These are phyloP conservation scores for Ramaria sp. DNA, from an alignment of 768 basidiomycete species.

Conservation along the genomic window DNA sequence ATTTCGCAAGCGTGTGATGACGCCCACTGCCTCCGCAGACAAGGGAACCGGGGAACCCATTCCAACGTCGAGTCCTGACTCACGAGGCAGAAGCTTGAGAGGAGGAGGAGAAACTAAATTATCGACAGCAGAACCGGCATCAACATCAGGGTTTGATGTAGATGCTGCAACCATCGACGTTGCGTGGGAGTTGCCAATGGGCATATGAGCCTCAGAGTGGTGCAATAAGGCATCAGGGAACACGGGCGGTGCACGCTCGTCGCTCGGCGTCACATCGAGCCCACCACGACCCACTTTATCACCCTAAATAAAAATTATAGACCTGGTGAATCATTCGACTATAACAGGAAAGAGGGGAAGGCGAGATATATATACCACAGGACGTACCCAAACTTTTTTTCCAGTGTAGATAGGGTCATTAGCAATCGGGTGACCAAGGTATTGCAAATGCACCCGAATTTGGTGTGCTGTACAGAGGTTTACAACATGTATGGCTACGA, in stretches of 20 bases:
- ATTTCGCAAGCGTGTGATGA: conserved; percentile 73
- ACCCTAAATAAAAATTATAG: conserved; percentile 35
- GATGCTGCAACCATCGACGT: background rate
- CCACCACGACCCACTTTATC: conserved; percentile 66
- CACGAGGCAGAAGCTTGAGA: conserved; percentile 56
- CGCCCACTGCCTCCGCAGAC: conserved; percentile 60
- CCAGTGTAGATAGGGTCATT: conserved; percentile 94
- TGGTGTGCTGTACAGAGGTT: conserved; percentile 67
- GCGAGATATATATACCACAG: background rate
- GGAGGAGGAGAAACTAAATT: conserved; percentile 3
- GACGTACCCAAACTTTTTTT: conserved; percentile 58
- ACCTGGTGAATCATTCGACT: background rate
- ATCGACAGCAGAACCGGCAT: background rate
- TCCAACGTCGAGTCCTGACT: conserved; percentile 80
- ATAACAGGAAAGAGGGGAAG: background rate
- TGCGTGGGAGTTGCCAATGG: background rate
- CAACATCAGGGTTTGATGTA: background rate
- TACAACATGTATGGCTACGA: conserved; percentile 2
- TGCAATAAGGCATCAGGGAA: conserved; percentile 33
- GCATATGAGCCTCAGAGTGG: conserved; percentile 33
- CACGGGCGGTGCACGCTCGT: conserved; percentile 52
- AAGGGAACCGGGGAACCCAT: conserved; percentile 80
- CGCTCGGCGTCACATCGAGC: conserved; percentile 62
- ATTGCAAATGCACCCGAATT: conserved; percentile 94
- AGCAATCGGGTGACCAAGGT: conserved; percentile 84